Percentiles rank a stretch among this genome's conserved stretches.
phyloP scores from a whole-genome alignment of 768 basidiomycete genomes.

The Collybia nuda region DNA sequence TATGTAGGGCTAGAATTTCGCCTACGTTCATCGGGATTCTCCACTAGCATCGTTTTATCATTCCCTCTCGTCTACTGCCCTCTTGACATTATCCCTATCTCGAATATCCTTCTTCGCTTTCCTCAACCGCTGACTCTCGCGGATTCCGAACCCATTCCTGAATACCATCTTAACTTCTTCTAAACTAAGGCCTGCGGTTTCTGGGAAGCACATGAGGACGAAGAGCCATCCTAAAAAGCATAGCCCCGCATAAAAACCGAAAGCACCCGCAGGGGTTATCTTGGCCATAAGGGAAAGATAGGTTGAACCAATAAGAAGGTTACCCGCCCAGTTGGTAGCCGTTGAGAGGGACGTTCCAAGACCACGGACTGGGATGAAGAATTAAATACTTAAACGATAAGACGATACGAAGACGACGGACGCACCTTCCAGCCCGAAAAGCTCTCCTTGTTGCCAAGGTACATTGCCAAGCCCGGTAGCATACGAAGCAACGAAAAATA shows the following conservation, averaged over 20 bases:
- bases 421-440: conserved; percentile 73
- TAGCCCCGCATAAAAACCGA: conserved; percentile 74
- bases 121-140: conserved; percentile 52
- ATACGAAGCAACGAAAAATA: conserved; percentile 80
- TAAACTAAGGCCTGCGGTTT: conserved; percentile 73
- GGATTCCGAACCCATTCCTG: conserved; percentile 61
- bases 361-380: conserved; percentile 53
- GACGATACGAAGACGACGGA: neutral
- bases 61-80: neutral
- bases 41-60: no score
- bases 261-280: conserved; percentile 75
- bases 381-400: conserved; percentile 39
- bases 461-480: conserved; percentile 79
- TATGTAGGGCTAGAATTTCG: neutral
- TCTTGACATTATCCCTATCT: conserved; percentile 23
- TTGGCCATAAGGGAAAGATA: conserved; percentile 76
- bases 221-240: conserved; percentile 73
- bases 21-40: neutral
- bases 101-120: conserved; percentile 42
- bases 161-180: conserved; percentile 70
- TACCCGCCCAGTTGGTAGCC: conserved; percentile 76
- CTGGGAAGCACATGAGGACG: conserved; percentile 71
- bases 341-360: conserved; percentile 76
- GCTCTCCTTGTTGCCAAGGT: conserved; percentile 87
- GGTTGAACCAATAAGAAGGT: conserved; percentile 76